Base-by-base conservation (phyloP, 2,329 filamentous ascomycete species). In the Calonectria pauciramosa region DNA sequence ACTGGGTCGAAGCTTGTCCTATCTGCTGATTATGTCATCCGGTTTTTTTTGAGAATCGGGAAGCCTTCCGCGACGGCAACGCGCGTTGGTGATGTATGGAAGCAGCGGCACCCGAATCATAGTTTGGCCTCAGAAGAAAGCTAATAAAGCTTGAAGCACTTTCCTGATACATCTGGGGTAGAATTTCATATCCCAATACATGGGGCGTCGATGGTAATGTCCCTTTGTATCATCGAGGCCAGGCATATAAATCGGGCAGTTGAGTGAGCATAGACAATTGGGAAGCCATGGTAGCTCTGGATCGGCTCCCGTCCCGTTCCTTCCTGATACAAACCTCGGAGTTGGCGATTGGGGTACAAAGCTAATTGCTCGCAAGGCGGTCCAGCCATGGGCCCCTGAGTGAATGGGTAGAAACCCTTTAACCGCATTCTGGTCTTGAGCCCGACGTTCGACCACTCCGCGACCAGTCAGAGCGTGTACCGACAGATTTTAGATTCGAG, bases 401-500 rank as follows among this genome's bases (percentile, higher is more conserved):
- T 63, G 56, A 63, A 28, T 56, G 9, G 26, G 36, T 38, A 28
- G 26, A 4, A 41, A 34, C 9, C n/a, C 34, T 63, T 63, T 63
- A 63, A 63, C 56, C 56, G 56, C 56, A 63, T 63, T 63, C 36
- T 41, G 56, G 23, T 30, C 2, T 11, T 20, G 34, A 63, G 2
- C 23, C 56, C 56, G 56, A 63, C 23, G 28, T 26, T 41, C 18
- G 56, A 44, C 36, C 56, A 26, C 38, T 28, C n/a, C 5, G 56
- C 26, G 56, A 6, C 56, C 56, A 63, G 56, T 63, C 34, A 63
- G 56, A 41, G 36, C 14, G 14, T 18, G 23, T 13, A 34, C 26
- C 56, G 34, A 47, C 36, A 26, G 14, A 63, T 63, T 63, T 63
- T 63, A 63, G 56, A 41, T 63, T 63, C 36, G 34, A 41, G 34